A percentile compares a stretch with the other conserved stretches of the same genome.
Evolutionary conservation across 1,139 yeast species (phyloP).

Genomic region (Chernovozyma aurita): DNA sequence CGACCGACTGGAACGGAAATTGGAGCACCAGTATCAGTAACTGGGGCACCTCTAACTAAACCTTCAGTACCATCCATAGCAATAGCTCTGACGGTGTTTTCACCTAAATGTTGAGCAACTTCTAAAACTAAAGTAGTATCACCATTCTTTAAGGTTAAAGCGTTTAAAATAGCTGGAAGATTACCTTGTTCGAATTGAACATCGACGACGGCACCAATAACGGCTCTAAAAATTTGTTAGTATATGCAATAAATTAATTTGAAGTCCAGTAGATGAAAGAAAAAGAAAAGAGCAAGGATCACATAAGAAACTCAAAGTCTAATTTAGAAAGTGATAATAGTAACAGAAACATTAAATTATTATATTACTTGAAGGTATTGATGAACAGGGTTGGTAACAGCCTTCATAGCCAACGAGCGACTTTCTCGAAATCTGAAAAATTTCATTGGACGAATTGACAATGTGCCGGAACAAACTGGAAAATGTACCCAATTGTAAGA

Average conservation of each 20-base stretch:
- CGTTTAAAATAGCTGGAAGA: constrained; percentile 96
- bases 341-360: too few species aligned
- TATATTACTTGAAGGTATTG: too few species aligned
- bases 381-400: too few species aligned
- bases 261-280: too few species aligned
- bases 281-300: too few species aligned
- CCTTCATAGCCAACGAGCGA: neutral
- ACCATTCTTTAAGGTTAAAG: constrained; percentile 76
- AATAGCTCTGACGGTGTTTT: constrained; percentile 99
- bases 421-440: constrained; percentile 17
- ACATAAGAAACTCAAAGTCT: too few species aligned
- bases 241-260: neutral
- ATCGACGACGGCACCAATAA: constrained; percentile 99
- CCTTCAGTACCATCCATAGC: constrained; percentile 99
- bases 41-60: constrained; percentile 95
- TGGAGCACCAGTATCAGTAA: constrained; percentile 95
- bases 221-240: constrained; percentile 57
- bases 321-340: too few species aligned
- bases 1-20: constrained; percentile 99
- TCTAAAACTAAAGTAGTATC: constrained; percentile 82
- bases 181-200: constrained; percentile 97
- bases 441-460: constrained; percentile 27
- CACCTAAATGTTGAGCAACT: constrained; percentile 99
- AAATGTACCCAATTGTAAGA: neutral
- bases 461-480: constrained; percentile 6